A percentile compares a stretch with the other conserved stretches of the same genome.
phyloP scores from a whole-genome alignment of 352 stramenopile genomes.

The Pythium brassicae region DNA sequence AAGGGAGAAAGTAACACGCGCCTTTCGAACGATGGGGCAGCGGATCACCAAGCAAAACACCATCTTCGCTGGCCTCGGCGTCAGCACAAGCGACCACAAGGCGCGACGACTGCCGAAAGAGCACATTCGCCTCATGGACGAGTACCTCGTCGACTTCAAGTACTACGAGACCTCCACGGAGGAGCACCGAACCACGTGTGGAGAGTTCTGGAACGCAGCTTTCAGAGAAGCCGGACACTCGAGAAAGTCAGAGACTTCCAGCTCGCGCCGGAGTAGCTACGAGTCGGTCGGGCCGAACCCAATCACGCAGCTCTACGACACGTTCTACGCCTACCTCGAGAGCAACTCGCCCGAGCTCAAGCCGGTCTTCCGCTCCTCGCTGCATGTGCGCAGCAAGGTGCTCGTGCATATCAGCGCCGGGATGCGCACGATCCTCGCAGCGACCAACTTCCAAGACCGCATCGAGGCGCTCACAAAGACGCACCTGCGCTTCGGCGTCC shows the following conservation, averaged over 20 bases:
- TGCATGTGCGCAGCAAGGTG: slow-evolving; percentile 75
- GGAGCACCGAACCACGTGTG: slow-evolving; percentile 25
- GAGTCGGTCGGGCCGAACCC: slow-evolving; percentile 9
- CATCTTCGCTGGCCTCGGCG: slow-evolving; percentile 7
- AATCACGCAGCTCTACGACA: slow-evolving; percentile 33
- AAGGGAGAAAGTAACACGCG: neutral
- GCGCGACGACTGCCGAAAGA: slow-evolving; percentile 14
- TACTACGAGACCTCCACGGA: slow-evolving; percentile 31
- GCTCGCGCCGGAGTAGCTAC: slow-evolving; percentile 16
- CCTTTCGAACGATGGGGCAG: slow-evolving; percentile 10
- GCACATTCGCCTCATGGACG: slow-evolving; percentile 26
- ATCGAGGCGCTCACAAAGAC: slow-evolving; percentile 66
- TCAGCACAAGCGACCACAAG: slow-evolving; percentile 1
- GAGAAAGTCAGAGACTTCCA: slow-evolving; percentile 1
- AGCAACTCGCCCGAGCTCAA: slow-evolving; percentile 44
- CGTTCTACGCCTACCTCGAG: slow-evolving; percentile 44
- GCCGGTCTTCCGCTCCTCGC: slow-evolving; percentile 39
- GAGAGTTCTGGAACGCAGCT: slow-evolving; percentile 26
- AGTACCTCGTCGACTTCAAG: slow-evolving; percentile 32
- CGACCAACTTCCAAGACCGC: slow-evolving; percentile 58
- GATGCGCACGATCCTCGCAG: slow-evolving; percentile 33
- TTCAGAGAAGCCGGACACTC: slow-evolving; percentile 23
- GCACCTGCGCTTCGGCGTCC: slow-evolving; percentile 81
- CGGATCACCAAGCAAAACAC: slow-evolving; percentile 17
- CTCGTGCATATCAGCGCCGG: slow-evolving; percentile 84